A percentile compares a stretch with the other conserved stretches of the same genome.
Evolutionary conservation across 2,329 filamentous ascomycete genomes (phyloP).

Genomic region (Camptophora hylomeconis): DNA sequence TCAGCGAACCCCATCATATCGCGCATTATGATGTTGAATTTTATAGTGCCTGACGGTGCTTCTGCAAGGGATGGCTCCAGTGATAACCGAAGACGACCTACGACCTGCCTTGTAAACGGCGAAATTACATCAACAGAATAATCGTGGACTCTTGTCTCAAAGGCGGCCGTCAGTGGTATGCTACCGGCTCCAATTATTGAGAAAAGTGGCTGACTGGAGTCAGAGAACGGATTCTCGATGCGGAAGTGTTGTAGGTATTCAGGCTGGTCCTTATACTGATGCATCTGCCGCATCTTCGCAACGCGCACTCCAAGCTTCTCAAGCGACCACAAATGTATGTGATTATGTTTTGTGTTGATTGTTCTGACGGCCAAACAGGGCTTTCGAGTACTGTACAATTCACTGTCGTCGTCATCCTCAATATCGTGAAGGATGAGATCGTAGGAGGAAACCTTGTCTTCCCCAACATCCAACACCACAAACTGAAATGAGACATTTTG

Average conservation of each 20-base stretch:
- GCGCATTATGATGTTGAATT: constrained; percentile 98
- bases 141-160: constrained; percentile 88
- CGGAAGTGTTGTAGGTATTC: constrained; percentile 90
- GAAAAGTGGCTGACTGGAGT: constrained; percentile 81
- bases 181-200: constrained; percentile 87
- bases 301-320: constrained; percentile 83
- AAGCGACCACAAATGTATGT: constrained; percentile 87
- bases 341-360: constrained; percentile 74
- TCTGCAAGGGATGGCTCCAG: constrained; percentile 88
- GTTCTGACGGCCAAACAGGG: constrained; percentile 85
- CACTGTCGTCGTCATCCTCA: constrained; percentile 69
- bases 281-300: constrained; percentile 87
- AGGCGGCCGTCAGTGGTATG: constrained; percentile 82
- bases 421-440: constrained; percentile 91
- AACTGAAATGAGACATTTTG: constrained; percentile 93
- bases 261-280: constrained; percentile 89
- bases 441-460: constrained; percentile 83
- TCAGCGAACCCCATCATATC: constrained; percentile 91
- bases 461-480: constrained; percentile 75
- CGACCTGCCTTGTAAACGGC: constrained; percentile 78
- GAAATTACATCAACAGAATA: constrained; percentile 83
- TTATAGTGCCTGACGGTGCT: constrained; percentile 80
- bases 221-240: constrained; percentile 83
- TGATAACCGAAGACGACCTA: constrained; percentile 82
- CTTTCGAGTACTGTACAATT: constrained; percentile 68